Percentiles rank a stretch among this genome's conserved stretches.
These are phyloP conservation scores for Globisporangium alternatum DNA, from an alignment of 352 stramenopile species.

Conservation along the genomic window DNA sequence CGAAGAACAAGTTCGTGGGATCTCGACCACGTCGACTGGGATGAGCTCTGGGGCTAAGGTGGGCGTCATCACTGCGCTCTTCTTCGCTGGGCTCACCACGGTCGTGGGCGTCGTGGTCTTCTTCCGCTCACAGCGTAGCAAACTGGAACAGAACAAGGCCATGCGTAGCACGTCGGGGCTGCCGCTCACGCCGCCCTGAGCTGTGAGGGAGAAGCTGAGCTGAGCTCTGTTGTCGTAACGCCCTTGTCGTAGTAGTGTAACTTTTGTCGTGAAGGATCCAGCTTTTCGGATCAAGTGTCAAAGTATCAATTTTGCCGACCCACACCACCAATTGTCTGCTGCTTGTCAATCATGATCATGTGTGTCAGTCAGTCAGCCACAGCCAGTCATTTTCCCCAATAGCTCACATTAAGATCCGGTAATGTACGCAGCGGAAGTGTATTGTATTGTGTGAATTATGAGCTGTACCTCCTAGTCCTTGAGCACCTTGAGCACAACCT, in stretches of 20 bases:
- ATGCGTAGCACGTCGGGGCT: background rate
- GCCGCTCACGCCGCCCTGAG: slow-evolving; percentile 2
- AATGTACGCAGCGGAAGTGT: too few species aligned
- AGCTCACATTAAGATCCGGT: too few species aligned
- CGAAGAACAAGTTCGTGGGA: slow-evolving; percentile 1
- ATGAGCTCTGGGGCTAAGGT: background rate
- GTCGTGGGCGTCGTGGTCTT: background rate
- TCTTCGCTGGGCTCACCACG: slow-evolving; percentile 3
- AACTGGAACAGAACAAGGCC: background rate
- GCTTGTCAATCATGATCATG: background rate
- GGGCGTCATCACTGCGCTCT: slow-evolving; percentile 1
- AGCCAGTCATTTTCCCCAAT: background rate
- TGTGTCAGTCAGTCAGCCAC: background rate
- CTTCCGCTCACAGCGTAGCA: background rate
- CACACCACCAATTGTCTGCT: background rate
- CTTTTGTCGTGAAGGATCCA: background rate
- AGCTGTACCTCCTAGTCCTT: slow-evolving; percentile 5
- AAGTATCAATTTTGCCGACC: too few species aligned
- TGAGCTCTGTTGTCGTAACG: too few species aligned
- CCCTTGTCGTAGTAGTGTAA: too few species aligned
- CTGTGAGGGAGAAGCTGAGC: too few species aligned
- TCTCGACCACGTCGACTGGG: background rate
- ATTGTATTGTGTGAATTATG: background rate
- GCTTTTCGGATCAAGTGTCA: too few species aligned
- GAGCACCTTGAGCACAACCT: slow-evolving; percentile 47